Evolutionary conservation across 2,329 filamentous ascomycete species (phyloP), one percentile per base, ranked within the genome.

Genomic region (Alternaria sp.): DNA sequence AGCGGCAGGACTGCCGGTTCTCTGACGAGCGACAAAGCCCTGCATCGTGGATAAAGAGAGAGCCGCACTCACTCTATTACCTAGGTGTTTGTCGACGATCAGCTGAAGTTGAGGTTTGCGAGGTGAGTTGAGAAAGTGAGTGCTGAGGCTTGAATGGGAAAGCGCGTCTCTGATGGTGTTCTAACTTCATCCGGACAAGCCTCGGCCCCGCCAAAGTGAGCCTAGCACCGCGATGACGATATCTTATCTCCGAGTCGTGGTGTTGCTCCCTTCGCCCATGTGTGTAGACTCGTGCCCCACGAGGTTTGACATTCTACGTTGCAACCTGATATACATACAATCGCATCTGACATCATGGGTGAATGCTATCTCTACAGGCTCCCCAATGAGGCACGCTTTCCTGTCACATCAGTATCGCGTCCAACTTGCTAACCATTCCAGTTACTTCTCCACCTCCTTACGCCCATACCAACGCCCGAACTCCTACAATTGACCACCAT

Each of bases 401-500:
- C 40, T 26, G 49, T 25, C 10, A n/a, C 19, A 12, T 8, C 26
- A 45, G 44, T 15, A 54, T 59, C 26, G 21, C 12, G 32, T n/a
- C 43, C 44, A 17, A 50, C 15, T 10, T 58, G 62, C 66, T 76
- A 64, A 77, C 47, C 17, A 40, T 64, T 21, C 26, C 61, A 80
- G 78, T 69, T 85, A 40, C 79, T 85, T 40, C 74, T 84, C 45
- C 77, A 80, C 50, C 75, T 84, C 62, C 77, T 85, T 57, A 73
- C 73, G 28, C 73, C 77, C 11, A 74, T 84, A 52, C 72, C 80
- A 8, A 84, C 83, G 1, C 76, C 74, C 23, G 72, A 79, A 54
- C 76, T 85, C 15, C 74, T 92, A 26, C 83, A 83, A 13, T 73
- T 91, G 59, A 84, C 88, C 45, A 74, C 84, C 49, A 83, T 90